Evolutionary conservation across 2,329 filamentous ascomycete genomes (phyloP).

Genomic region (Drechslerella dactyloides): DNA sequence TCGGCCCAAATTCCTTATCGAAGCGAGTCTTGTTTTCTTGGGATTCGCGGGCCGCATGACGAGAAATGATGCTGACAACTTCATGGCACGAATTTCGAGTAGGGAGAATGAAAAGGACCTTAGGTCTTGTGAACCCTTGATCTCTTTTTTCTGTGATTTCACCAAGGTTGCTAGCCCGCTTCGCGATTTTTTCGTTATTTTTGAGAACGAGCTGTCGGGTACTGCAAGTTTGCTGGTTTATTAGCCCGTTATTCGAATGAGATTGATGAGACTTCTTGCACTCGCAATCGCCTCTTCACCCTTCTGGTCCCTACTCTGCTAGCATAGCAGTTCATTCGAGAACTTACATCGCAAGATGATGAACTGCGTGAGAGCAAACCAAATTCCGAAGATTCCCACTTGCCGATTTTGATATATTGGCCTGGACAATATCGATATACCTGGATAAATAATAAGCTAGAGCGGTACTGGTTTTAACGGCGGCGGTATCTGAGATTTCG

Average conservation of each 20-base stretch:
- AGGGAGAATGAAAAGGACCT: slow-evolving; percentile 86
- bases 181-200: slow-evolving; percentile 80
- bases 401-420: background rate
- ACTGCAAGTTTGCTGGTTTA: slow-evolving; percentile 57
- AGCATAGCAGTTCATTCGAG: background rate
- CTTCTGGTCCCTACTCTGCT: slow-evolving; percentile 30
- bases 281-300: background rate
- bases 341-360: slow-evolving; percentile 83
- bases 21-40: slow-evolving; percentile 96
- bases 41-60: slow-evolving; percentile 80
- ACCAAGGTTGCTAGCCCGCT: slow-evolving; percentile 68
- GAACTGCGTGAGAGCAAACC: slow-evolving; percentile 81
- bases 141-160: slow-evolving; percentile 71
- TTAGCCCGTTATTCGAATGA: slow-evolving; percentile 5
- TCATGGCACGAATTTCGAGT: slow-evolving; percentile 84
- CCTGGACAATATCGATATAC: slow-evolving; percentile 28
- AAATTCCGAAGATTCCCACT: slow-evolving; percentile 70
- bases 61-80: slow-evolving; percentile 76
- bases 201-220: slow-evolving; percentile 91
- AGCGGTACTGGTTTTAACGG: background rate
- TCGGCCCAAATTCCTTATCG: slow-evolving; percentile 73
- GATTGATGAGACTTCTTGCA: background rate
- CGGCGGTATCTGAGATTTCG: background rate
- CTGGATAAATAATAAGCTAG: slow-evolving; percentile 14
- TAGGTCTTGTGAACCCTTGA: slow-evolving; percentile 93